Conservation (phyloP, 2,329 filamentous ascomycete genomes). For the Pyricularia sp. region DNA sequence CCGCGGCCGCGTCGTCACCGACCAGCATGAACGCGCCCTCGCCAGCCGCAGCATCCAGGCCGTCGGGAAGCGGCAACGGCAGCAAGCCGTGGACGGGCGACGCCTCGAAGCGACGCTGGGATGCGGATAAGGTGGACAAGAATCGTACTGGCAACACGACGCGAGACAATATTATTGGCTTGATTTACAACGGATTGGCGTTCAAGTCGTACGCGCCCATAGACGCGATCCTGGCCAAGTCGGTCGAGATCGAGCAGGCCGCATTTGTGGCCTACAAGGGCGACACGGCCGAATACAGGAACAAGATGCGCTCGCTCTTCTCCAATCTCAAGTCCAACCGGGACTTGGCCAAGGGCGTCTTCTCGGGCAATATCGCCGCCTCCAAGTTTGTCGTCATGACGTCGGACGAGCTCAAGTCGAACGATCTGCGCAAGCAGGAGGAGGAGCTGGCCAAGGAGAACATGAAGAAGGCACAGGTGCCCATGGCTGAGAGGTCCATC, state of each 20-base stretch:
- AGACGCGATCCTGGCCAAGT: conserved; percentile 61
- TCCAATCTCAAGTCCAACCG: conserved; percentile 89
- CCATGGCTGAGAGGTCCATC: conserved; percentile 84
- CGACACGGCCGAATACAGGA: conserved; percentile 67
- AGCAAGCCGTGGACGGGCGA: conserved; percentile 47
- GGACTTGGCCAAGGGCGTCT: conserved; percentile 64
- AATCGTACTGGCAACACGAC: conserved; percentile 63
- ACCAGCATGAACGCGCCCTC: conserved; percentile 41
- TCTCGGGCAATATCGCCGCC: conserved; percentile 63
- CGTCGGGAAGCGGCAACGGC: conserved; percentile 34
- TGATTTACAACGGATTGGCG: conserved; percentile 86
- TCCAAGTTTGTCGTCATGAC: conserved; percentile 77
- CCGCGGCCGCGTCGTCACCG: conserved; percentile 20
- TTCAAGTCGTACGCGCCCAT: conserved; percentile 62
- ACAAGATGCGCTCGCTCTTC: conserved; percentile 86
- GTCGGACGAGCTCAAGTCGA: conserved; percentile 83
- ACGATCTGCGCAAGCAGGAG: conserved; percentile 69
- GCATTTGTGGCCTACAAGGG: conserved; percentile 62
- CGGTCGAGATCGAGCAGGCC: conserved; percentile 75
- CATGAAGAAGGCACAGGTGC: conserved; percentile 94
- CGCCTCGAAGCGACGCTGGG: conserved; percentile 72
- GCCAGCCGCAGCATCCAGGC: conserved; percentile 37
- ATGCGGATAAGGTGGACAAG: conserved; percentile 70
- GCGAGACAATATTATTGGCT: conserved; percentile 78
- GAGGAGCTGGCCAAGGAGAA: conserved; percentile 77